These are phyloP conservation scores for Gorgonomyces haynaldii DNA, from an alignment of 192 early-diverging fungal species.

Conservation along the genomic window DNA sequence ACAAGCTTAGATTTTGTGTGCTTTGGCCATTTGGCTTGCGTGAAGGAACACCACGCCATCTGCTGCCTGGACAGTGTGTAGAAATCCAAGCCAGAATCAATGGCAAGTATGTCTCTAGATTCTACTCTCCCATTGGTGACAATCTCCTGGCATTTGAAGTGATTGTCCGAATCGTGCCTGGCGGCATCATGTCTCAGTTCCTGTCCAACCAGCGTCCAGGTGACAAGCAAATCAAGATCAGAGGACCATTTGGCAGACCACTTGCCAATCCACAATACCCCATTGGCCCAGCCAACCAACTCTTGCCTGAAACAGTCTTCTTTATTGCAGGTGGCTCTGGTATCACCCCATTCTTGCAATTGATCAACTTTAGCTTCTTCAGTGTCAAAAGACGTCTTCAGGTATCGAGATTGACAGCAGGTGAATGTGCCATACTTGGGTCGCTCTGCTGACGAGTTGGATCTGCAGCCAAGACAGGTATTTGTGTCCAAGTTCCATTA, in stretches of 20 bases:
- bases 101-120: constrained; percentile 18
- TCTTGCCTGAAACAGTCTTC: constrained; percentile 9
- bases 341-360: constrained; percentile 28
- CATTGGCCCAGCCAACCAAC: neutral
- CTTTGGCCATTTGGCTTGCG: constrained; percentile 26
- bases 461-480: constrained; percentile 1
- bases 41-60: constrained; percentile 8
- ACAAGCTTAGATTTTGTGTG: constrained; percentile 23
- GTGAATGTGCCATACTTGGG: neutral
- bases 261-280: constrained; percentile 10
- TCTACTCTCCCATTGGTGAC: constrained; percentile 21
- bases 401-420: constrained; percentile 1
- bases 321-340: constrained; percentile 32
- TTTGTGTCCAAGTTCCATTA: constrained; percentile 13
- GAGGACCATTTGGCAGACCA: constrained; percentile 32
- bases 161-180: constrained; percentile 11
- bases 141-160: constrained; percentile 22
- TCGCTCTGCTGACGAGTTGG: neutral
- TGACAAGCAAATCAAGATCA: constrained; percentile 30
- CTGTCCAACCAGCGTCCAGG: constrained; percentile 23
- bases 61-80: constrained; percentile 30
- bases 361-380: constrained; percentile 21
- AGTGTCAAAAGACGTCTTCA: constrained; percentile 9
- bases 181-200: constrained; percentile 14
- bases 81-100: constrained; percentile 27